Evolutionary conservation across 2,329 filamentous ascomycete species (phyloP), one percentile per base, ranked within the genome.

Genomic region (Ophioceras dolichostomum): DNA sequence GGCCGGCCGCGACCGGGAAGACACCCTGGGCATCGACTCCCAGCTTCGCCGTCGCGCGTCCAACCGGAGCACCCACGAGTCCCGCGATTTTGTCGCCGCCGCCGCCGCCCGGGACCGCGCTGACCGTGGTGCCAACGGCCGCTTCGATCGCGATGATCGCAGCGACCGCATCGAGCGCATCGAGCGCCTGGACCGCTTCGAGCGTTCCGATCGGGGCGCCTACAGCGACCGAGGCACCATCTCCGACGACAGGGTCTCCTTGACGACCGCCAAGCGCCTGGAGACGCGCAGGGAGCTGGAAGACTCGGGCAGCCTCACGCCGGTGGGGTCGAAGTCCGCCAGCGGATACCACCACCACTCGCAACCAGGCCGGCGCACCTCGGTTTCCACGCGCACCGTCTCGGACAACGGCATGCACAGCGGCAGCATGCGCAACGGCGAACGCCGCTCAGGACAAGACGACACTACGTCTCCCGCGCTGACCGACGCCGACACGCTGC

Each of bases 401-500:
- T n/a, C 38, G 37, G 39, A 30, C 30, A 37, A 35, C 13, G 32
- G 26, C 10, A 10, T 37, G 18, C 10, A 24, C 4, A 8, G 8
- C 8, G 20, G 31, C 4, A 20, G 21, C 14, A 21, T 34, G 9
- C 29, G 28, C 32, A 36, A 24, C n/a, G 26, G 35, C 26, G 32
- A 38, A 20, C 22, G 22, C 8, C 7, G 22, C 8, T 26, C 22
- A 8, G 22, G 43, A 2, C 42, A 50, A 10, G 51, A 54, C 16
- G 52, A 56, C 41, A 51, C 43, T 44, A 43, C 43, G 16, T 49
- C 43, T 38, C 49, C 26, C 28, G 47, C 44, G 36, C 49, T 51
- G 20, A 49, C 52, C n/a, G 50, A 59, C 38, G 49, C 54, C 4
- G 56, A 57, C 31, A 56, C 52, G 13, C 45, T 60, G 19, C 49